phyloP scores from a whole-genome alignment of 345 rosid species.

The Syzygium oleosum region DNA sequence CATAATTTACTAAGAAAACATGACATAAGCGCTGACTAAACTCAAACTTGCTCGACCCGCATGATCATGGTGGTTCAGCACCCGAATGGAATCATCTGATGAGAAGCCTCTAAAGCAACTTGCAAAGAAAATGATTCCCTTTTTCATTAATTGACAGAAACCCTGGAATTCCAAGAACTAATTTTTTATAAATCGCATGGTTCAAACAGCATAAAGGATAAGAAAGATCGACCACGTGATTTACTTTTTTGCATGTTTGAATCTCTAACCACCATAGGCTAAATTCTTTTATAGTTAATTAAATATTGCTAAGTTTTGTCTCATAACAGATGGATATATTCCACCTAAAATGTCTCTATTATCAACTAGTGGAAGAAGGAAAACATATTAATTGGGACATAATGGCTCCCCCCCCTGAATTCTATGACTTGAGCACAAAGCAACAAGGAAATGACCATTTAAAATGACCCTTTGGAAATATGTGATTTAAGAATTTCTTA shows the following conservation, averaged over 20 bases:
- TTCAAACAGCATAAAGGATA: constrained; percentile 11
- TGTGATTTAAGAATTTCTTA: not conserved
- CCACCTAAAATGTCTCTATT: constrained; percentile 19
- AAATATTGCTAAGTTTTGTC: not conserved
- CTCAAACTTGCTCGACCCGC: not conserved
- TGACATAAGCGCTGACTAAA: not conserved
- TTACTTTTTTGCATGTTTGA: not conserved
- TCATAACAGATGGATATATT: not conserved
- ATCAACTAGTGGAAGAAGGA: constrained; percentile 13
- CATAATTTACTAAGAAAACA: not conserved
- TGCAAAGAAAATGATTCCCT: not conserved
- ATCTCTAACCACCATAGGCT: constrained; percentile 7
- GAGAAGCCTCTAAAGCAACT: not conserved
- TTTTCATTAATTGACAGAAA: not conserved
- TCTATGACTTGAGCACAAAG: constrained; percentile 17
- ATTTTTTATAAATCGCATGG: not conserved
- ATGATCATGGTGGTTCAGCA: not conserved
- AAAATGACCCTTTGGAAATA: not conserved
- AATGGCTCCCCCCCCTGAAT: not conserved
- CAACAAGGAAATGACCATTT: constrained; percentile 15
- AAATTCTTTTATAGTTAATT: not conserved
- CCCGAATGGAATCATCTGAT: not conserved
- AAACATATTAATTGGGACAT: not conserved
- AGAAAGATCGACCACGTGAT: not conserved
- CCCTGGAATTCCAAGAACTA: not conserved